These are phyloP conservation scores for Aegilops umbellulata DNA, from an alignment of 176 grass and related monocot species.

Conservation along the genomic window DNA sequence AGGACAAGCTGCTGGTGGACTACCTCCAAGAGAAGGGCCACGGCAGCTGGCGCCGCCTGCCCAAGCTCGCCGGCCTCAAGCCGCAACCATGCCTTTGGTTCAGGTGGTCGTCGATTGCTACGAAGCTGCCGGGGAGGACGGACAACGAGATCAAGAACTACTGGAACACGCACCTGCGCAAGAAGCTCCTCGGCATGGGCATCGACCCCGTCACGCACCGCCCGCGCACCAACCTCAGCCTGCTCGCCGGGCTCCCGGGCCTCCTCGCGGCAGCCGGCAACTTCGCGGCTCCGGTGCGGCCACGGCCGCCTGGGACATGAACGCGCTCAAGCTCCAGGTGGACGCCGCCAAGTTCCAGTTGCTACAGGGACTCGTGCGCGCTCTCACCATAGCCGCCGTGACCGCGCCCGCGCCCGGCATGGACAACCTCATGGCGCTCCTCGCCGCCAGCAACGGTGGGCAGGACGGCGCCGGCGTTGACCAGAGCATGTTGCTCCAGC, in stretches of 20 bases:
- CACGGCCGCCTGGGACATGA: slow-evolving; percentile 34
- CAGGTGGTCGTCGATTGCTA: slow-evolving; percentile 89
- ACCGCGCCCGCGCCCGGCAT: slow-evolving; percentile 21
- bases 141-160: slow-evolving; percentile 99
- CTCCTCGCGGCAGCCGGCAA: slow-evolving; percentile 35
- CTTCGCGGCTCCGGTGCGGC: neutral
- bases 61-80: slow-evolving; percentile 82
- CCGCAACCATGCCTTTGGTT: too few relatives aligned
- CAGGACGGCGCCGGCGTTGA: neutral
- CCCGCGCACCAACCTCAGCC: slow-evolving; percentile 57
- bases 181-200: slow-evolving; percentile 74
- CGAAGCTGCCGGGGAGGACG: slow-evolving; percentile 63
- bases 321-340: slow-evolving; percentile 62
- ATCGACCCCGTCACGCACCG: slow-evolving; percentile 92
- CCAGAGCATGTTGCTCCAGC: slow-evolving; percentile 12
- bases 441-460: slow-evolving; percentile 22
- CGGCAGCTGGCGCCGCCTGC: slow-evolving; percentile 81
- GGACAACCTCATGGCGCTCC: slow-evolving; percentile 48
- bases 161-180: slow-evolving; percentile 92
- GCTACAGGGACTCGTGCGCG: slow-evolving; percentile 57
- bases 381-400: slow-evolving; percentile 23
- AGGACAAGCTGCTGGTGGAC: slow-evolving; percentile 61
- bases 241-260: slow-evolving; percentile 48
- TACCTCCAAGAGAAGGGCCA: slow-evolving; percentile 71
- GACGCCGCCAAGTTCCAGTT: slow-evolving; percentile 77